Conservation (phyloP, 1,284 basidiomycete species). For the Schizophyllum amplum region DNA sequence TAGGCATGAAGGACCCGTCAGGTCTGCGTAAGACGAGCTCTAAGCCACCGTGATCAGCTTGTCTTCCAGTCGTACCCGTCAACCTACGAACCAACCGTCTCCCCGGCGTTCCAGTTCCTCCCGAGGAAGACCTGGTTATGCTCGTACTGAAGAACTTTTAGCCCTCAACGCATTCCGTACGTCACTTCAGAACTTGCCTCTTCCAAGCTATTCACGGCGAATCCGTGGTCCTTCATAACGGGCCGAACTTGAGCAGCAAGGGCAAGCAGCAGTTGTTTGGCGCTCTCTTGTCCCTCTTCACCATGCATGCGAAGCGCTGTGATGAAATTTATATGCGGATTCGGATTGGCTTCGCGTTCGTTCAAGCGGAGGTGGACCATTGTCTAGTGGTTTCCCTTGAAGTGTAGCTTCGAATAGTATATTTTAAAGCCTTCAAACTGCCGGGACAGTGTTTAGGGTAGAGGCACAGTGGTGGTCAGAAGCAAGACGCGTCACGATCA, state of each 20-base stretch:
- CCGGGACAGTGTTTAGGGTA: too few species aligned
- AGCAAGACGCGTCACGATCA: background rate
- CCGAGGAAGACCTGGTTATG: constrained; percentile 70
- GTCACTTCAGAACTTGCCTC: constrained; percentile 40
- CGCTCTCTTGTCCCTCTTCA: constrained; percentile 41
- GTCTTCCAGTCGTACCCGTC: background rate
- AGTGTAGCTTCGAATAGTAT: background rate
- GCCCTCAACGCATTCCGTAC: background rate
- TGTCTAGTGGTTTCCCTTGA: background rate
- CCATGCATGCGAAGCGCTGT: constrained; percentile 41
- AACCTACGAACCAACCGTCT: constrained; percentile 52
- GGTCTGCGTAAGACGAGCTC: constrained; percentile 64
- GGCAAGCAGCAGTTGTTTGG: constrained; percentile 60
- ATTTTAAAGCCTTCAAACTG: background rate
- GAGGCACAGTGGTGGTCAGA: background rate
- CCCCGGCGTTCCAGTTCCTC: constrained; percentile 75
- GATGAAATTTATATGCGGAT: constrained; percentile 70
- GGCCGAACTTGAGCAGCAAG: constrained; percentile 75
- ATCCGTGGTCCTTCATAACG: constrained; percentile 71
- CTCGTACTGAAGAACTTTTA: constrained; percentile 45
- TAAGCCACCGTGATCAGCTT: constrained; percentile 17
- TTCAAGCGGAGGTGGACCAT: constrained; percentile 74
- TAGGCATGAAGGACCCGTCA: constrained; percentile 51
- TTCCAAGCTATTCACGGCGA: constrained; percentile 68
- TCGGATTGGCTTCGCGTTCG: constrained; percentile 61